A percentile compares a stretch with the other conserved stretches of the same genome.
phyloP scores from a whole-genome alignment of 2,329 filamentous ascomycete genomes.

The Monilinia fructicola region DNA sequence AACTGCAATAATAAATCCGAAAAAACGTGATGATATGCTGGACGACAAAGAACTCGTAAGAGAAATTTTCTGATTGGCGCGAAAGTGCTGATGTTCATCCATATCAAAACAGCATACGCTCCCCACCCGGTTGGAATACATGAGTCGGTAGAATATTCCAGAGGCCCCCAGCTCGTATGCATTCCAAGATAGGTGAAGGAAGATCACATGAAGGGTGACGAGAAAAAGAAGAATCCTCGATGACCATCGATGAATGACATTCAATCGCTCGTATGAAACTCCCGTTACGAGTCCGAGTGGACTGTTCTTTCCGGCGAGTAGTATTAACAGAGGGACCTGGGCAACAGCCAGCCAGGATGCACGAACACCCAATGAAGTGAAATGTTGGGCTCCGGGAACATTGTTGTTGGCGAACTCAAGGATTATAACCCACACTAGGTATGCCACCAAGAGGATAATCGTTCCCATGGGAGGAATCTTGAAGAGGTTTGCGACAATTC shows the following conservation, averaged over 20 bases:
- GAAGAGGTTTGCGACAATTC: constrained; percentile 21
- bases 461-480: constrained; percentile 41
- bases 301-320: constrained; percentile 60
- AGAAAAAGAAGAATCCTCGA: constrained; percentile 67
- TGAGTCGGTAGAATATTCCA: constrained; percentile 36
- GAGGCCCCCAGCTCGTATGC: constrained; percentile 31
- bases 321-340: constrained; percentile 63
- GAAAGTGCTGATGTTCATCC: constrained; percentile 63
- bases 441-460: constrained; percentile 42
- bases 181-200: constrained; percentile 34
- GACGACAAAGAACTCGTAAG: constrained; percentile 68
- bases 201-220: constrained; percentile 44
- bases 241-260: constrained; percentile 73
- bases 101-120: constrained; percentile 64
- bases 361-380: constrained; percentile 52
- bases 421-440: constrained; percentile 43
- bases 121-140: constrained; percentile 53
- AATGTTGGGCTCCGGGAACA: constrained; percentile 34
- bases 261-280: constrained; percentile 66
- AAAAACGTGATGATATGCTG: constrained; percentile 61
- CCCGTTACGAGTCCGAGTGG: constrained; percentile 61
- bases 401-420: constrained; percentile 44
- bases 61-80: constrained; percentile 62
- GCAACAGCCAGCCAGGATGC: constrained; percentile 65
- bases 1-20: constrained; percentile 42